These are phyloP conservation scores for Pneumocystis carinii DNA, from an alignment of 1,139 yeast species.

Conservation along the genomic window DNA sequence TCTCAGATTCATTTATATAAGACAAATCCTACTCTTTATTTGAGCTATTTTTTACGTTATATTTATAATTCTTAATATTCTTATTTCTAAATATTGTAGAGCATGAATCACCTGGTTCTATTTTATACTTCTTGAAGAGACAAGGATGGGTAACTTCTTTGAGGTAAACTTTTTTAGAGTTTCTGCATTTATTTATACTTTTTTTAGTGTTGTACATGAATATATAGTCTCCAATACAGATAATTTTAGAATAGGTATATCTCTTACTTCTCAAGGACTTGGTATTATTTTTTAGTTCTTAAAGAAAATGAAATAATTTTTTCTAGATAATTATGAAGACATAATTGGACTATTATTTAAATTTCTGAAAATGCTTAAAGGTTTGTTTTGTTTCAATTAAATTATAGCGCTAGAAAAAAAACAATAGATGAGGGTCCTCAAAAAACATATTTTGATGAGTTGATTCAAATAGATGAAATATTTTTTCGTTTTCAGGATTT, in stretches of 20 bases:
- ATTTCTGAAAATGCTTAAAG: constrained; percentile 46
- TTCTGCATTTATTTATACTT: constrained; percentile 54
- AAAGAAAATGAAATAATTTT: neutral
- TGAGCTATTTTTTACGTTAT: constrained; percentile 61
- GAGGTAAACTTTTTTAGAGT: constrained; percentile 58
- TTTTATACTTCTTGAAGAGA: constrained; percentile 51
- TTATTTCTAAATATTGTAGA: neutral
- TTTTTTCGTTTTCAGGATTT: constrained; percentile 49
- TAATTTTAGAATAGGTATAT: neutral
- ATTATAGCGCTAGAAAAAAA: neutral
- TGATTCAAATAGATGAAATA: constrained; percentile 33
- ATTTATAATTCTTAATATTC: neutral
- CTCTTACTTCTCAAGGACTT: neutral
- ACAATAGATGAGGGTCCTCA: constrained; percentile 37
- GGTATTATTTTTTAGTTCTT: neutral
- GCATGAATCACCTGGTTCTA: constrained; percentile 80
- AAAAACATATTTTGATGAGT: constrained; percentile 37
- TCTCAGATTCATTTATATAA: constrained; percentile 53
- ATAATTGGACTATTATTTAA: constrained; percentile 50
- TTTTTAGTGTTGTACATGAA: constrained; percentile 59
- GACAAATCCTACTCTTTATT: constrained; percentile 53
- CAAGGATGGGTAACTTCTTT: constrained; percentile 69
- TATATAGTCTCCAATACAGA: constrained; percentile 39
- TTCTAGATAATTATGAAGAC: constrained; percentile 40
- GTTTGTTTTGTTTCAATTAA: neutral